Evolutionary conservation across 1,284 basidiomycete genomes (phyloP).

Genomic region (Cutaneotrichosporon daszewskae): DNA sequence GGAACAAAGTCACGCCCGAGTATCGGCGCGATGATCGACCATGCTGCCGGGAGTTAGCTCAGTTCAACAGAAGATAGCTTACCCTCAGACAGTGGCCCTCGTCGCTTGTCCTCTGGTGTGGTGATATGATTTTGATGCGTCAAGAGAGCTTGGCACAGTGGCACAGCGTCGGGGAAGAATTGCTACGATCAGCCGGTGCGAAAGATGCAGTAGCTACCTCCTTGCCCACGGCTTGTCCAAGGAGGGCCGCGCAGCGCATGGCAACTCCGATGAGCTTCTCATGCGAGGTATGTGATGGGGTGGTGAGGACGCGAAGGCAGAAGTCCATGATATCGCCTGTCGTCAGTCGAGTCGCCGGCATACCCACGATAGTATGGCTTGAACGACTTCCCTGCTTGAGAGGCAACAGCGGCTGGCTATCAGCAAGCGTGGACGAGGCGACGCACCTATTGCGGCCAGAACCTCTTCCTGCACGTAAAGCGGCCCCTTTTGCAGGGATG

Average conservation of each 20-base stretch:
- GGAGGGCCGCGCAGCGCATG: slow-evolving; percentile 78
- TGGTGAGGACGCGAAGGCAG: slow-evolving; percentile 56
- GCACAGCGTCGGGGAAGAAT: slow-evolving; percentile 58
- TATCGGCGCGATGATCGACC: slow-evolving; percentile 6
- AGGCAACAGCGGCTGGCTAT: slow-evolving; percentile 68
- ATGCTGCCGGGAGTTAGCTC: slow-evolving; percentile 3
- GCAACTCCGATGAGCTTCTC: slow-evolving; percentile 66
- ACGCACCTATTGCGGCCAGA: slow-evolving; percentile 57
- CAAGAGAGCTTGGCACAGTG: slow-evolving; percentile 65
- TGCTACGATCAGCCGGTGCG: slow-evolving; percentile 3
- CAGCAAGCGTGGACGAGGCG: not conserved
- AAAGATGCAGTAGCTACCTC: slow-evolving; percentile 7
- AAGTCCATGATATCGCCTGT: slow-evolving; percentile 27
- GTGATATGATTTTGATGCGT: slow-evolving; percentile 63
- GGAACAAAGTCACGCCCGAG: slow-evolving; percentile 73
- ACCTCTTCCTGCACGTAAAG: slow-evolving; percentile 75
- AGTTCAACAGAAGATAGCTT: slow-evolving; percentile 5
- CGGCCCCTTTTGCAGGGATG: slow-evolving; percentile 23
- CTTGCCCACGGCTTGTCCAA: slow-evolving; percentile 71
- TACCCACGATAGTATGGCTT: slow-evolving; percentile 24
- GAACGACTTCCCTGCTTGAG: slow-evolving; percentile 60
- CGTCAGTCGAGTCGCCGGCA: not conserved
- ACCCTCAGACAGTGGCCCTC: slow-evolving; percentile 34
- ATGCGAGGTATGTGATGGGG: slow-evolving; percentile 59
- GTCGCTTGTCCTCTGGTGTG: slow-evolving; percentile 28